Conservation (phyloP, 495 filamentous ascomycete species). For the Talaromyces stipitatus region DNA sequence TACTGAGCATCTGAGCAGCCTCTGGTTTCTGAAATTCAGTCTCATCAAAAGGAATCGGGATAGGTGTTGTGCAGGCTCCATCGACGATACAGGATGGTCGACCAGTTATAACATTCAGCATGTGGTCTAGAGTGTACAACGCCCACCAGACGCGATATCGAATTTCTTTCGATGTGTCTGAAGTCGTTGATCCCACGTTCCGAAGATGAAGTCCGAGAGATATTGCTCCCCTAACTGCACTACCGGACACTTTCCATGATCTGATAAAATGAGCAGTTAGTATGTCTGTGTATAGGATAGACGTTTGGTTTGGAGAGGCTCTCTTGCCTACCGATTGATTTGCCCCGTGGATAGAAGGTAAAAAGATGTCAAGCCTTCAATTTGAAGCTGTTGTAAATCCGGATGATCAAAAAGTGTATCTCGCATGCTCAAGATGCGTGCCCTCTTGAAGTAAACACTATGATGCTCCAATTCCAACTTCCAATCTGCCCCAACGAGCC, state of each 20-base stretch:
- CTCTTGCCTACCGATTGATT: slow-evolving; percentile 46
- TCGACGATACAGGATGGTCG: slow-evolving; percentile 50
- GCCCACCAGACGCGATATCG: slow-evolving; percentile 57
- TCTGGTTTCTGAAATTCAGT: slow-evolving; percentile 33
- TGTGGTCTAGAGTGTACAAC: slow-evolving; percentile 48
- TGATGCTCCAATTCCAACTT: slow-evolving; percentile 42
- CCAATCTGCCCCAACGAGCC: slow-evolving; percentile 37
- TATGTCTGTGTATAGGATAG: neutral
- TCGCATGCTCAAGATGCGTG: slow-evolving; percentile 44
- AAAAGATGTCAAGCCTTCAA: slow-evolving; percentile 49
- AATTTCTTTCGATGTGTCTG: slow-evolving; percentile 46
- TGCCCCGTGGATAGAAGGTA: slow-evolving; percentile 53
- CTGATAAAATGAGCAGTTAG: slow-evolving; percentile 21
- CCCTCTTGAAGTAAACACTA: slow-evolving; percentile 46
- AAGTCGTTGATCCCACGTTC: slow-evolving; percentile 40
- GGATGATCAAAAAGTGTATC: slow-evolving; percentile 42
- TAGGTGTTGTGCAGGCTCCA: slow-evolving; percentile 44
- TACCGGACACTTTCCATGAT: slow-evolving; percentile 53
- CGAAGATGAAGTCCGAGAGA: slow-evolving; percentile 55
- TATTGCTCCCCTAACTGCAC: slow-evolving; percentile 49
- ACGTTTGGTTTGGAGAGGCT: neutral
- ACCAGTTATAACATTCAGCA: slow-evolving; percentile 51
- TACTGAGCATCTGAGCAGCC: slow-evolving; percentile 24
- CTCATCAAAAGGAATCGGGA: slow-evolving; percentile 48
- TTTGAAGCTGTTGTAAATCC: slow-evolving; percentile 50